Conservation (phyloP, 1,284 basidiomycete species). For the Ganoderma boninense region DNA sequence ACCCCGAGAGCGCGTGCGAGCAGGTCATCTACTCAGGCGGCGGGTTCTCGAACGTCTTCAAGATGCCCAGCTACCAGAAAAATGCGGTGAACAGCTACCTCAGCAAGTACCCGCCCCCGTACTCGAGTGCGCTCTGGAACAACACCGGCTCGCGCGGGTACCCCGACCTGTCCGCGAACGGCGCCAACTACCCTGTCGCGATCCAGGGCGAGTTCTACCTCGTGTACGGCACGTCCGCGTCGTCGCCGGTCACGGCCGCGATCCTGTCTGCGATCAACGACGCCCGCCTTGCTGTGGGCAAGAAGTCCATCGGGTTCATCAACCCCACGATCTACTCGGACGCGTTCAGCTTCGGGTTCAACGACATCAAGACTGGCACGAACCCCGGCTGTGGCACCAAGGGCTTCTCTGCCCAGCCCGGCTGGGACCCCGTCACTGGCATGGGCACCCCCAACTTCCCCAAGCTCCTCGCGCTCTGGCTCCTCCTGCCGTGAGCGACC, state of each 20-base stretch:
- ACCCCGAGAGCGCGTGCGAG: constrained; percentile 56
- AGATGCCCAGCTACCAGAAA: constrained; percentile 49
- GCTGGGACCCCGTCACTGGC: constrained; percentile 64
- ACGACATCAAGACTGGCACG: constrained; percentile 55
- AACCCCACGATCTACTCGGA: constrained; percentile 48
- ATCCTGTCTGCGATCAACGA: constrained; percentile 67
- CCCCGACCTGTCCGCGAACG: constrained; percentile 57
- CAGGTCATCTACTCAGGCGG: constrained; percentile 51
- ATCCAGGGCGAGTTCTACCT: constrained; percentile 35
- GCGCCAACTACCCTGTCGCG: constrained; percentile 36
- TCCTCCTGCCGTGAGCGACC: constrained; percentile 24
- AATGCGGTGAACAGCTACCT: constrained; percentile 45
- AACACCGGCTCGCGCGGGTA: constrained; percentile 48
- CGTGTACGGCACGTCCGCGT: constrained; percentile 40
- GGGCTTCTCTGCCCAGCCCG: constrained; percentile 55
- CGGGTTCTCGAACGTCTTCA: constrained; percentile 57
- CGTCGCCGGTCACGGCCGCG: constrained; percentile 46
- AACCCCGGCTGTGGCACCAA: constrained; percentile 51
- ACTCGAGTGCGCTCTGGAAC: constrained; percentile 35
- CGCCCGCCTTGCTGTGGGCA: constrained; percentile 54
- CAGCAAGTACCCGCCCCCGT: constrained; percentile 49
- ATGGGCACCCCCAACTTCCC: constrained; percentile 43
- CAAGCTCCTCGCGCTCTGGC: constrained; percentile 21
- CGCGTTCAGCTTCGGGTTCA: constrained; percentile 48
- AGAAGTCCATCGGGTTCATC: constrained; percentile 52